phyloP scores from a whole-genome alignment of 148 eudicot species.

The Silene uniflora region DNA sequence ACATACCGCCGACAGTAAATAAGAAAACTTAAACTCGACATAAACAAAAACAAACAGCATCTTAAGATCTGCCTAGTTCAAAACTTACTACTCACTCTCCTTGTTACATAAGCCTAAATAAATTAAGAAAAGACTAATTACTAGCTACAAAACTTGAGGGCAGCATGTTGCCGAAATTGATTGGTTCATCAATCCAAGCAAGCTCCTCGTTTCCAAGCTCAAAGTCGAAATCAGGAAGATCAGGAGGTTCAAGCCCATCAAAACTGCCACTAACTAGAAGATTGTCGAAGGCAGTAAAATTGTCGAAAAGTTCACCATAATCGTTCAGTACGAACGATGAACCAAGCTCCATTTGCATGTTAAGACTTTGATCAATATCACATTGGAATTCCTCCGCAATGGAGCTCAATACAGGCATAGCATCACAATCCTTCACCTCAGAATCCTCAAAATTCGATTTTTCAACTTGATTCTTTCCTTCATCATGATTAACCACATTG shows the following conservation, averaged over 20 bases:
- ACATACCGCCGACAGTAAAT: not conserved
- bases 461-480: not conserved
- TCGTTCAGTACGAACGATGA: constrained; percentile 31
- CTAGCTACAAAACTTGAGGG: constrained; percentile 74
- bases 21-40: constrained; percentile 17
- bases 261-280: constrained; percentile 29
- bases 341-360: constrained; percentile 46
- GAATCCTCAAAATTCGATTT: not conserved
- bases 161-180: constrained; percentile 61
- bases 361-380: constrained; percentile 40
- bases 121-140: constrained; percentile 14
- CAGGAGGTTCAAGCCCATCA: constrained; percentile 34
- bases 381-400: constrained; percentile 25
- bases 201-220: constrained; percentile 52
- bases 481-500: not conserved
- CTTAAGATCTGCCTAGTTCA: constrained; percentile 25
- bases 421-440: constrained; percentile 1
- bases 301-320: constrained; percentile 36
- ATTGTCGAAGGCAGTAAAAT: constrained; percentile 32
- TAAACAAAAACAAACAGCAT: constrained; percentile 20
- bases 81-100: constrained; percentile 13
- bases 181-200: constrained; percentile 50
- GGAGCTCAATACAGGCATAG: constrained; percentile 17
- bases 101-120: constrained; percentile 10
- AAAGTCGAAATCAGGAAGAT: constrained; percentile 62